These are phyloP conservation scores for Aspergillus asperescens DNA, from an alignment of 495 filamentous ascomycete species.

Conservation along the genomic window DNA sequence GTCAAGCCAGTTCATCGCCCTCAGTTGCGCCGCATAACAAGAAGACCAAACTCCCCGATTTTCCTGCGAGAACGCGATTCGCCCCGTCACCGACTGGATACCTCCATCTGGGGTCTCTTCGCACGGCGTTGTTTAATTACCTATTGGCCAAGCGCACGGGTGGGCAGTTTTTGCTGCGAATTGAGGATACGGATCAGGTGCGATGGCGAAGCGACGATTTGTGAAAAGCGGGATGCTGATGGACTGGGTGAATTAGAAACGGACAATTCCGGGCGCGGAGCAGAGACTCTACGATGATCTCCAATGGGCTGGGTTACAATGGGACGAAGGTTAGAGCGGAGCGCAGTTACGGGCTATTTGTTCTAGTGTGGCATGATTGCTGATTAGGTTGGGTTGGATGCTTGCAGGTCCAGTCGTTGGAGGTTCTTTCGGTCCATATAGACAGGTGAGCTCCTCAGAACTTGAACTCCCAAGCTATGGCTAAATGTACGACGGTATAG, in stretches of 20 bases:
- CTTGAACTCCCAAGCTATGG: background rate
- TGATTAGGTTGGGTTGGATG: conserved; percentile 2
- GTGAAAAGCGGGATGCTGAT: conserved; percentile 27
- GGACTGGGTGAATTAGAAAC: conserved; percentile 54
- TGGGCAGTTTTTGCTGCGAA: conserved; percentile 85
- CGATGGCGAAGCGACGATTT: conserved; percentile 11
- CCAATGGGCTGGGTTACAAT: conserved; percentile 80
- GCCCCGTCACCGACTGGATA: conserved; percentile 94
- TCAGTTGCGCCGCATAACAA: conserved; percentile 20
- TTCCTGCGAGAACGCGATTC: conserved; percentile 83
- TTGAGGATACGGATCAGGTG: conserved; percentile 96
- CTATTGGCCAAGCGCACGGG: conserved; percentile 79
- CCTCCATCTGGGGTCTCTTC: conserved; percentile 82
- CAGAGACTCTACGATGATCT: conserved; percentile 69
- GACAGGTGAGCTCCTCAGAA: conserved; percentile 54
- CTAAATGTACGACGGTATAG: conserved; percentile 34
- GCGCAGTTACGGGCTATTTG: background rate
- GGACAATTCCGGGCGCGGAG: conserved; percentile 74
- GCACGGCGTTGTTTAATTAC: conserved; percentile 91
- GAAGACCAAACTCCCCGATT: conserved; percentile 45
- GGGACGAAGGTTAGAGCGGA: conserved; percentile 73
- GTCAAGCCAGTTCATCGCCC: conserved; percentile 30
- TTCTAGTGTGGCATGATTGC: background rate
- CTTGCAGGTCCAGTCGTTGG: conserved; percentile 66
- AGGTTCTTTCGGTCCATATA: conserved; percentile 79